These are phyloP conservation scores for Phytophthora pluvialis DNA, from an alignment of 352 stramenopile species.

Conservation along the genomic window DNA sequence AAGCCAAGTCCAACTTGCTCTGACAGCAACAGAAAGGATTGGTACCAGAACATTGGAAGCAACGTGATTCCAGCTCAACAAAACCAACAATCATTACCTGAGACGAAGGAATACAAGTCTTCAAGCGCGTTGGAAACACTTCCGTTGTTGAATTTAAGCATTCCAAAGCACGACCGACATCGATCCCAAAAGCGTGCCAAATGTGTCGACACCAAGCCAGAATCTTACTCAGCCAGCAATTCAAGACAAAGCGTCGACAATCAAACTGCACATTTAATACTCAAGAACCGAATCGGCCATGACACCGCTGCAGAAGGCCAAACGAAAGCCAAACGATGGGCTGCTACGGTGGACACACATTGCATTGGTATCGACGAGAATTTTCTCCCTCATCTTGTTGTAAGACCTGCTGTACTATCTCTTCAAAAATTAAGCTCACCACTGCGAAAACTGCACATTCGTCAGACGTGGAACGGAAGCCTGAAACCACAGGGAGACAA, in stretches of 20 bases:
- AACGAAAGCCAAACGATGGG: background rate
- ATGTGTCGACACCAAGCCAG: background rate
- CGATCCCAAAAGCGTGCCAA: slow-evolving; percentile 2
- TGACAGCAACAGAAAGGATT: background rate
- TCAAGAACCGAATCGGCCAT: background rate
- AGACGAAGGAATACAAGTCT: background rate
- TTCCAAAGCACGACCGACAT: background rate
- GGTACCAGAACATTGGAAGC: background rate
- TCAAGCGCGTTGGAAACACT: background rate
- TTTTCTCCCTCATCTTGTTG: slow-evolving; percentile 9
- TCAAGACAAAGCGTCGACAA: slow-evolving; percentile 7
- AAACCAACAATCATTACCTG: background rate
- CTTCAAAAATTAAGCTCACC: slow-evolving; percentile 5
- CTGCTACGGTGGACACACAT: background rate
- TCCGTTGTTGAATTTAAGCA: slow-evolving; percentile 3
- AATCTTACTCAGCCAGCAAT: background rate
- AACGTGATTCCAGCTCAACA: background rate
- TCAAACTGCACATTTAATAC: slow-evolving; percentile 18
- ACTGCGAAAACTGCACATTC: slow-evolving; percentile 4
- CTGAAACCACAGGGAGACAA: slow-evolving; percentile 5
- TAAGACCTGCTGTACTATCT: slow-evolving; percentile 1
- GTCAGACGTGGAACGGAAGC: slow-evolving; percentile 18
- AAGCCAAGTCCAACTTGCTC: background rate
- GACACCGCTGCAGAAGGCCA: background rate
- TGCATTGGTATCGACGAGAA: background rate